These are phyloP conservation scores for Penicillium sp. DNA, from an alignment of 2,329 filamentous ascomycete species.

Conservation along the genomic window DNA sequence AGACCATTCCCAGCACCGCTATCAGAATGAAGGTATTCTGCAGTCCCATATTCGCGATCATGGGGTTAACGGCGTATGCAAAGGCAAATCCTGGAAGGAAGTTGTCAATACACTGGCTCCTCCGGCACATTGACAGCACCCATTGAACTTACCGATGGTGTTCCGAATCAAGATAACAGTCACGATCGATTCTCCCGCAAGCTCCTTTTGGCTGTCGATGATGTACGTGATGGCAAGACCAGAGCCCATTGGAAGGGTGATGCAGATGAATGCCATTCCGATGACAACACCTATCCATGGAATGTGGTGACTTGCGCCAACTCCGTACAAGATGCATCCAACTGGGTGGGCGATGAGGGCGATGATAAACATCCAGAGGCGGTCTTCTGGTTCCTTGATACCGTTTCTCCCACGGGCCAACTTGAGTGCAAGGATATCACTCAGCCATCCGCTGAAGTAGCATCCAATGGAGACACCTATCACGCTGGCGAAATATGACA, in stretches of 20 bases:
- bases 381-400: constrained; percentile 40
- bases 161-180: constrained; percentile 44
- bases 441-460: constrained; percentile 22
- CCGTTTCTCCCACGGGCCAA: constrained; percentile 46
- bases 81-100: constrained; percentile 4
- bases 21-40: constrained; percentile 9
- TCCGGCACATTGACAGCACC: too few species aligned
- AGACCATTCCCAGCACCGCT: constrained; percentile 1
- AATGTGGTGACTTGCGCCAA: constrained; percentile 29
- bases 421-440: constrained; percentile 30
- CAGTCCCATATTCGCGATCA: constrained; percentile 6
- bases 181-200: constrained; percentile 31
- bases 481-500: constrained; percentile 20
- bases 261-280: constrained; percentile 30
- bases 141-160: constrained; percentile 28
- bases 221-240: constrained; percentile 28
- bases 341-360: constrained; percentile 26
- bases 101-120: not conserved
- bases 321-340: constrained; percentile 29
- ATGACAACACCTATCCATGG: constrained; percentile 33
- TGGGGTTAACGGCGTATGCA: constrained; percentile 6
- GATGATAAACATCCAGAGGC: constrained; percentile 32
- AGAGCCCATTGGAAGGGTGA: constrained; percentile 25
- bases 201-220: constrained; percentile 30
- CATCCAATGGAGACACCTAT: constrained; percentile 19